These are phyloP conservation scores for Dothideomycetes sp. DNA, from an alignment of 2,329 filamentous ascomycete genomes.

Conservation along the genomic window DNA sequence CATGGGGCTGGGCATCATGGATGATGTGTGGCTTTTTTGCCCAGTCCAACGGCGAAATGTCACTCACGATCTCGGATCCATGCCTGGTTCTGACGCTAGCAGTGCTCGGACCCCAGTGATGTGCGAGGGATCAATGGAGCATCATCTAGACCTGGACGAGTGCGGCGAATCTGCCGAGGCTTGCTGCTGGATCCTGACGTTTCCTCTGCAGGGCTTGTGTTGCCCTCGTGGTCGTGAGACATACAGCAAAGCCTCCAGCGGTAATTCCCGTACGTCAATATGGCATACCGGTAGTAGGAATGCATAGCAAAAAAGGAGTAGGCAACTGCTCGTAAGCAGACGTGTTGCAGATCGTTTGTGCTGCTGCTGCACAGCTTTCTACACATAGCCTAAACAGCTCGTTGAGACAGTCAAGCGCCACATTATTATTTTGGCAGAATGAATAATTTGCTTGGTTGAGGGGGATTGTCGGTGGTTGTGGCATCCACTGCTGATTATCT, in stretches of 20 bases:
- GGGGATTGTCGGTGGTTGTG: slow-evolving; percentile 6
- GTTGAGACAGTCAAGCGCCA: slow-evolving; percentile 11
- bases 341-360: too few species aligned
- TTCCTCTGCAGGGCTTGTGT: too few species aligned
- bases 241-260: too few species aligned
- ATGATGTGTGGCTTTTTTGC: slow-evolving; percentile 11
- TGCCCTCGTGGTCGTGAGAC: too few species aligned
- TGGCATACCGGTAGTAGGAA: too few species aligned
- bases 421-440: slow-evolving; percentile 7
- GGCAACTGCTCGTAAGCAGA: too few species aligned
- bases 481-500: slow-evolving; percentile 1
- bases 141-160: slow-evolving; percentile 10
- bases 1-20: slow-evolving; percentile 11
- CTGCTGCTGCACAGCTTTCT: too few species aligned
- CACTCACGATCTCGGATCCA: slow-evolving; percentile 13
- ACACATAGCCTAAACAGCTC: slow-evolving; percentile 11
- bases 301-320: too few species aligned
- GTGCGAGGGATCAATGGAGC: slow-evolving; percentile 8
- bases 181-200: too few species aligned
- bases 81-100: slow-evolving; percentile 9
- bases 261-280: too few species aligned
- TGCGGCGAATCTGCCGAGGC: slow-evolving; percentile 11
- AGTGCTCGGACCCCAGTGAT: slow-evolving; percentile 12
- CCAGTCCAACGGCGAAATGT: slow-evolving; percentile 13
- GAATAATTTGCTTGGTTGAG: slow-evolving; percentile 10